These are phyloP conservation scores for Candida railenensis DNA, from an alignment of 805 yeast species.

Conservation along the genomic window DNA sequence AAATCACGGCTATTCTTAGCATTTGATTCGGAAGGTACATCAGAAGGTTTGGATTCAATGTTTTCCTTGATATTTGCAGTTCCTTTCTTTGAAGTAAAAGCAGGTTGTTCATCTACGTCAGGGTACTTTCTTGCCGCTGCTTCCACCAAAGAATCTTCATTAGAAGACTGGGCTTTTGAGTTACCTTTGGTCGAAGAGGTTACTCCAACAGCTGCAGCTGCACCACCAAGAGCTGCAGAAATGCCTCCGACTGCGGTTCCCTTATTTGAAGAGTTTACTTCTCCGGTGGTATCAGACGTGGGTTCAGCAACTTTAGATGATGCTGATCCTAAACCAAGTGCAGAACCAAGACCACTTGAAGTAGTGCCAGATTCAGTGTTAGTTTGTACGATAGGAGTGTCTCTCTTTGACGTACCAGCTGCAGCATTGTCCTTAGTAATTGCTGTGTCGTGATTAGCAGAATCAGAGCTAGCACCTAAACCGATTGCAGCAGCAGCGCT, in stretches of 20 bases:
- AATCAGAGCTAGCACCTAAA: slow-evolving; percentile 4
- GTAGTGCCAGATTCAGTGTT: neutral
- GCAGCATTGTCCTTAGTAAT: neutral
- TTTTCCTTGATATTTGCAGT: neutral
- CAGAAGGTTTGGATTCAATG: neutral
- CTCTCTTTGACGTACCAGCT: neutral
- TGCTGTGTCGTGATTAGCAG: neutral
- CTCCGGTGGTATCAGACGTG: neutral
- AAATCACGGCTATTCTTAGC: slow-evolving; percentile 10
- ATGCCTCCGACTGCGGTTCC: slow-evolving; percentile 10
- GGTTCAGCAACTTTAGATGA: neutral
- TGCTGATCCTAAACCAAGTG: neutral
- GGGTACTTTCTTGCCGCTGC: slow-evolving; percentile 17
- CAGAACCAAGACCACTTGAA: neutral
- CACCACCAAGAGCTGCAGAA: slow-evolving; percentile 17
- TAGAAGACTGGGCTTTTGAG: neutral
- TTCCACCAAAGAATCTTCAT: slow-evolving; percentile 16
- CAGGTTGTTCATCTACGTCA: slow-evolving; percentile 14
- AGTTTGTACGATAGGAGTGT: neutral
- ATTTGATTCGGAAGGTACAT: slow-evolving; percentile 3
- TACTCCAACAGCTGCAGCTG: slow-evolving; percentile 17
- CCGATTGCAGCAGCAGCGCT: slow-evolving; percentile 26
- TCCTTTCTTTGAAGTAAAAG: slow-evolving; percentile 6
- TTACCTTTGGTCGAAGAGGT: neutral
- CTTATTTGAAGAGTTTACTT: neutral